These are phyloP conservation scores for Hypoxylon trugodes DNA, from an alignment of 495 filamentous ascomycete species.

Conservation along the genomic window DNA sequence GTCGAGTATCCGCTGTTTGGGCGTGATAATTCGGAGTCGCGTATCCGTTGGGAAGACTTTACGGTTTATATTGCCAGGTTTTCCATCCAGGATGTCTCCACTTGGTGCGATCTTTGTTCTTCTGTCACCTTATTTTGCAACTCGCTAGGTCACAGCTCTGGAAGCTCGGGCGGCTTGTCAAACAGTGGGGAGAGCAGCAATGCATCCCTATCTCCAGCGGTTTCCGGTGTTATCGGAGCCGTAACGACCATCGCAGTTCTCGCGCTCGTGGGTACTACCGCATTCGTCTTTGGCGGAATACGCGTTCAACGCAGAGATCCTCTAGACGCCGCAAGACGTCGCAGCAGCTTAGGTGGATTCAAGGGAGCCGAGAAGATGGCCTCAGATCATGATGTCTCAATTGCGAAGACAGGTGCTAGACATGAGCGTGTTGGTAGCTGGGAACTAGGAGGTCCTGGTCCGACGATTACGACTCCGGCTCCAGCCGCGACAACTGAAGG, in stretches of 20 bases:
- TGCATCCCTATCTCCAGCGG: slow-evolving; percentile 35
- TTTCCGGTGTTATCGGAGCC: slow-evolving; percentile 52
- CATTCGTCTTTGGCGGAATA: slow-evolving; percentile 43
- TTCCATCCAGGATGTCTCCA: slow-evolving; percentile 26
- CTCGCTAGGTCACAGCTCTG: slow-evolving; percentile 10
- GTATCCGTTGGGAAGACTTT: slow-evolving; percentile 44
- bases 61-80: slow-evolving; percentile 33
- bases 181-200: not conserved
- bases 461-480: not conserved
- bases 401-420: slow-evolving; percentile 40
- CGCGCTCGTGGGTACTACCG: slow-evolving; percentile 27
- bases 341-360: slow-evolving; percentile 46
- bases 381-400: slow-evolving; percentile 48
- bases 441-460: slow-evolving; percentile 42
- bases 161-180: not conserved
- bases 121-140: slow-evolving; percentile 44
- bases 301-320: slow-evolving; percentile 34
- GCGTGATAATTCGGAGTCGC: slow-evolving; percentile 33
- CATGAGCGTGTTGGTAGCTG: slow-evolving; percentile 54
- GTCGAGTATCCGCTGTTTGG: slow-evolving; percentile 46
- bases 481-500: not conserved
- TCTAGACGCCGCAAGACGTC: slow-evolving; percentile 7
- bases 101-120: slow-evolving; percentile 48
- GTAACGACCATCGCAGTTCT: slow-evolving; percentile 40
- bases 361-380: slow-evolving; percentile 51